Conservation (phyloP, 208 protist species). For the Leishmania aethiopica region DNA sequence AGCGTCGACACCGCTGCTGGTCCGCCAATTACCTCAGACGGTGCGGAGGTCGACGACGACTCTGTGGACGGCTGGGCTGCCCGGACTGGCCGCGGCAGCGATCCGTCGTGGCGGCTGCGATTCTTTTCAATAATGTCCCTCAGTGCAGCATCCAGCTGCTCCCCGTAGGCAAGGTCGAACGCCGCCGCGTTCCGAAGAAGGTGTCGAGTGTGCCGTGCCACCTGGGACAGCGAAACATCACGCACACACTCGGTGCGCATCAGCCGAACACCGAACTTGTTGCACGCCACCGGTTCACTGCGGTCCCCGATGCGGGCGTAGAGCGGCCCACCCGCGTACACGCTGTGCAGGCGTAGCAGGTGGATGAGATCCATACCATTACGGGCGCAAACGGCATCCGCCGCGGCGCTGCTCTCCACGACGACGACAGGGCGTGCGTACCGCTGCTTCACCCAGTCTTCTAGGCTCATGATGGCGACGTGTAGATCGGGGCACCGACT, state of each 20-base stretch:
- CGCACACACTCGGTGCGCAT: conserved; percentile 67
- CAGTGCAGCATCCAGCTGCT: conserved; percentile 69
- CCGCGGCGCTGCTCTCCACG: conserved; percentile 50
- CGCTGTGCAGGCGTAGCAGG: conserved; percentile 72
- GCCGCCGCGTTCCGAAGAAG: conserved; percentile 39
- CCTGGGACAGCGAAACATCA: conserved; percentile 34
- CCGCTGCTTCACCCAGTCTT: conserved; percentile 70
- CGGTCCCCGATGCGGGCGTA: conserved; percentile 56
- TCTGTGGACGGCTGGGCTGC: neutral
- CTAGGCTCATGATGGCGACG: conserved; percentile 21
- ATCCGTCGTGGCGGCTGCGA: conserved; percentile 32
- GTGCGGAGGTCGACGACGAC: neutral
- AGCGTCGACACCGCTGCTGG: conserved; percentile 34
- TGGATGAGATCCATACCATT: conserved; percentile 78
- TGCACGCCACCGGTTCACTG: conserved; percentile 46
- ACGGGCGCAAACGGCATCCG: conserved; percentile 45
- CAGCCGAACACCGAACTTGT: conserved; percentile 75
- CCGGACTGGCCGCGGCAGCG: conserved; percentile 26
- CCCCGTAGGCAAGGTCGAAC: conserved; percentile 75
- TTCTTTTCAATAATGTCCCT: conserved; percentile 38
- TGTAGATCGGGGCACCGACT: neutral
- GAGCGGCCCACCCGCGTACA: conserved; percentile 38
- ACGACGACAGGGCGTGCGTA: conserved; percentile 77
- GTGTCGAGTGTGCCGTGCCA: conserved; percentile 39
- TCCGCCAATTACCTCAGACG: conserved; percentile 5